These are phyloP conservation scores for Rubia yunnanensis DNA, from an alignment of 257 asterid genomes.

Conservation along the genomic window DNA sequence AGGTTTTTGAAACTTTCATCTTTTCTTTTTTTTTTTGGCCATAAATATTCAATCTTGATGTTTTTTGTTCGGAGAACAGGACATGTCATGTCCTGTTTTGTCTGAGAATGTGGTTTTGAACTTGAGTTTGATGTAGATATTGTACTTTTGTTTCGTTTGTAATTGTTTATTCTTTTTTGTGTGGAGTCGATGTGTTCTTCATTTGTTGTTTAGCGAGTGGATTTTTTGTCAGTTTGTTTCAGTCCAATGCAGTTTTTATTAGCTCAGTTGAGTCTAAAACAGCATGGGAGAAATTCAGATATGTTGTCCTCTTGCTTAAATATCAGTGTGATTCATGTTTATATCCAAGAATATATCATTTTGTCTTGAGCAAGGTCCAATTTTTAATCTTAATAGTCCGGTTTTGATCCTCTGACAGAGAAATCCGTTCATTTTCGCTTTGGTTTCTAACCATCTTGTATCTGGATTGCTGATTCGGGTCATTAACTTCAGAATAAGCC, in stretches of 20 bases:
- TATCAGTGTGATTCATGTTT: too few relatives aligned
- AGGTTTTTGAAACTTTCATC: constrained; percentile 32
- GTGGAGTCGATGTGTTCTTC: background rate
- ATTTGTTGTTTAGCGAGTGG: background rate
- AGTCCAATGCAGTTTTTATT: background rate
- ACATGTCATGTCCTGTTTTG: constrained; percentile 5
- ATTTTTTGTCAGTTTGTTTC: background rate
- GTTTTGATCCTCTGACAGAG: background rate
- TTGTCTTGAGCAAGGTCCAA: too few relatives aligned
- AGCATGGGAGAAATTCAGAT: too few relatives aligned
- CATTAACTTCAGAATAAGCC: too few relatives aligned
- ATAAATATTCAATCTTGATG: background rate
- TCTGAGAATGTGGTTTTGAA: background rate
- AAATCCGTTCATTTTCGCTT: background rate
- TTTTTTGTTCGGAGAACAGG: background rate
- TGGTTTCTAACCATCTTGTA: background rate
- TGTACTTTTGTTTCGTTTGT: background rate
- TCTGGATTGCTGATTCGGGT: too few relatives aligned
- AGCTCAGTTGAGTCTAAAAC: background rate
- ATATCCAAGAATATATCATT: too few relatives aligned
- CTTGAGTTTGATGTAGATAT: constrained; percentile 5
- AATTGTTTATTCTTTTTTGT: background rate
- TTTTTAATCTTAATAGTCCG: background rate
- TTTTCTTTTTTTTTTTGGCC: background rate
- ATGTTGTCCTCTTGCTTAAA: too few relatives aligned